Evolutionary conservation across 257 asterid genomes (phyloP), one percentile per base, ranked within the genome.

Genomic region (Avicennia marina): DNA sequence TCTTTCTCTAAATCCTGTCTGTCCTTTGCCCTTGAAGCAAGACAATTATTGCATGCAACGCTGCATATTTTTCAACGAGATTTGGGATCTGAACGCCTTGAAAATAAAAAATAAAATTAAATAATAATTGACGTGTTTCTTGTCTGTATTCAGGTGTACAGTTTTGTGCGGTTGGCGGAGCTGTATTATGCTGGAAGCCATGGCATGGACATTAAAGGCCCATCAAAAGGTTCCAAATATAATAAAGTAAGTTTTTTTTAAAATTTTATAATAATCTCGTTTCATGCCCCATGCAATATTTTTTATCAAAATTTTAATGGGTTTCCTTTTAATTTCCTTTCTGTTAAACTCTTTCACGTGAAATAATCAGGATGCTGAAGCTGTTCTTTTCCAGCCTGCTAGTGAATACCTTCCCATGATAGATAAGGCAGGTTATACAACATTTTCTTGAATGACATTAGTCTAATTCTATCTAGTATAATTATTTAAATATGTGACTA

Each of bases 141-240:
- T 2, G 7, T 29, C 7, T 29, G 33, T 29, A 3, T 2, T 29
- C 43, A 89, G 97, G 98, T 93, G 22, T 86, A 93, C 43, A 79
- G 72, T 34, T 93, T 93, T 71, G 99, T 93, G 65, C 78, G 85
- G n/a, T 69, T 93, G 67, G 87, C 91, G 59, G 99, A 86, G 75
- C 69, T 93, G 78, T 89, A 89, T 75, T 93, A 93, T 34, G 99
- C 99, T 39, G 99, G 99, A 26, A 93, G 99, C 86, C 99, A 93
- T 74, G 99, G 99, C 17, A 93, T 93, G 99, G 99, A 93, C 85
- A 93, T 93, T 47, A 84, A 83, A 74, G 95, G 95, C 54, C 99
- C 99, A 65, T 80, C 96, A 16, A 89, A 82, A 72, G 87, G 81
- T 63, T 85, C 83, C 74, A 81, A 81, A 70, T 76, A 73, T 64